Evolutionary conservation across 169 alveolate species (phyloP), one percentile per base, ranked within the genome.

Genomic region (Plasmodium fragile): DNA sequence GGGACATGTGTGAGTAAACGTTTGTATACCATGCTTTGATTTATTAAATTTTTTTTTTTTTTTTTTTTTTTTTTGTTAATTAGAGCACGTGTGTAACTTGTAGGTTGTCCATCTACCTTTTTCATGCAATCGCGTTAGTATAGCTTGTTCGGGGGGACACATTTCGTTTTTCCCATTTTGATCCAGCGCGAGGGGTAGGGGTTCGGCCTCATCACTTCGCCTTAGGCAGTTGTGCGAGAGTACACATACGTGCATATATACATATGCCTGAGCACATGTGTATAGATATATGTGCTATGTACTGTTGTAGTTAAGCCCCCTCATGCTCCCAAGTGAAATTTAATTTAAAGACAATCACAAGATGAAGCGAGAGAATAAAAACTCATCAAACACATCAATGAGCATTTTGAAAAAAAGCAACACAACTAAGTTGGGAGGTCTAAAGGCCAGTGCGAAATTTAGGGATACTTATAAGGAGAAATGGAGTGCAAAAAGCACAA

Each of bases 321-420:
- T 7, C 16, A 2, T 53, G 41, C 39, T 7, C 55, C 25, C 69
- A 41, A 30, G 25, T 4, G 25, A 52, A 28, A 22, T 36, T 36
- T n/a, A 65, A 69, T 69, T 7, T 30, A 82, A 52, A 59, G 45
- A 6, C n/a, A 69, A 59, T 22, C 28, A 82, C 34, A 82, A 36
- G 28, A 69, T 69, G 92, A 82, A 82, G 30, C 73, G 55, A 11
- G 92, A 82, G 43, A 82, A 11, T n/a, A 39, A 36, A 1, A 82
- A 18, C 52, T 39, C 18, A 7, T 82, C 92, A 22, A 69, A 82
- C 32, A 36, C 53, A 41, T 69, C 92, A 39, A 8, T 43, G 69
- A 82, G 36, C 55, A 36, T 39, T 82, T 82, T 82, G 55, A 82
- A 82, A 82, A 82, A 41, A 43, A 52, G 73, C n/a, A 82, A 34